Base-by-base conservation (phyloP, 2,329 filamentous ascomycete species). In the Fusarium algeriense region DNA sequence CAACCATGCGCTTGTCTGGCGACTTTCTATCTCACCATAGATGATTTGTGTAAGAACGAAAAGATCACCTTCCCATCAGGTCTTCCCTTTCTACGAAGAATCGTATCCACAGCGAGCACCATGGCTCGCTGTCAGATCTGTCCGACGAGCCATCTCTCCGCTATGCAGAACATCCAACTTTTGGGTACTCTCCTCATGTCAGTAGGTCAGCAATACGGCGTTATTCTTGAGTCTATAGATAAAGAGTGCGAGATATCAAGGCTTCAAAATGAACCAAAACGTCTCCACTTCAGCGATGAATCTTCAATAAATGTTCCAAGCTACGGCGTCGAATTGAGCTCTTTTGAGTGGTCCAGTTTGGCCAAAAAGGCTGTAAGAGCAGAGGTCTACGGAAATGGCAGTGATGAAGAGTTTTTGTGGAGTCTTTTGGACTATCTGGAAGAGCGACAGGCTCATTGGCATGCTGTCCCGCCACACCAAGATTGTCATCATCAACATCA, bases 121-220 rank as follows among this genome's bases (percentile, higher is more conserved):
- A 43, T 63, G 2, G 45, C 57, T 0, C 38, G 23, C 8, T 63
- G 57, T 1, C 26, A 63, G 3, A 62, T 26, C 2, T 62, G 59
- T 2, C 59, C 59, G 2, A 17, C 30, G 0, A 58, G 38, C 3
- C 44, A 54, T 2, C 60, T 63, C 2, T 45, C 45, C 1, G 57
- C 60, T 8, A 63, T 63, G 57, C 56, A 63, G 11, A 63, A 63
- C 3, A 62, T 43, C 0, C 56, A 63, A 3, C 57, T 63, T 1
- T 3, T 63, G 1, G 60, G 45, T 0, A 45, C 60, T 3, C 57
- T 63, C 2, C 32, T 61, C 9, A 63, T 62, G 60, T 62, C 60
- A 1, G 49, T 63, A 10, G 38, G 45, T 0, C 59, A 45, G 1
- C 60, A 62, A 1, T 63, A 63, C 1, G 60, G 37, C 0, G 57